These are phyloP conservation scores for Phytophthora ohioensis DNA, from an alignment of 352 stramenopile genomes.

Conservation along the genomic window DNA sequence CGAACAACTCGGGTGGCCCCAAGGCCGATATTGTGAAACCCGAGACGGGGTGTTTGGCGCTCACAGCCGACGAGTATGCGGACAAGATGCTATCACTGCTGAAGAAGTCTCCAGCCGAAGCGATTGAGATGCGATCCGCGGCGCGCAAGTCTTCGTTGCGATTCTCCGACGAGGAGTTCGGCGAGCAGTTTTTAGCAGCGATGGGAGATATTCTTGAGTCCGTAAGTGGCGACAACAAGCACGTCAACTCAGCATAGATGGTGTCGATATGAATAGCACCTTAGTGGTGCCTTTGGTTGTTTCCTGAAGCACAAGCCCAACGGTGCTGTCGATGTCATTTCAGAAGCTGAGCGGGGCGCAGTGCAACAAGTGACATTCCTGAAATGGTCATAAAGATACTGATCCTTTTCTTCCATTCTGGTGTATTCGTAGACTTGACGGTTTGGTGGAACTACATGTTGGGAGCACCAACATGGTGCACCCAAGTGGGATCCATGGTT, in stretches of 20 bases:
- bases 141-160: constrained; percentile 59
- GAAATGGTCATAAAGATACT: too few relatives aligned
- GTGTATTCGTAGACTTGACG: constrained; percentile 10
- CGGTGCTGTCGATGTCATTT: constrained; percentile 14
- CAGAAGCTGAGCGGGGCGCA: constrained; percentile 9
- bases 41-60: constrained; percentile 83
- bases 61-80: constrained; percentile 91
- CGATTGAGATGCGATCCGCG: constrained; percentile 48
- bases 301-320: constrained; percentile 1
- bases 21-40: constrained; percentile 93
- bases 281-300: constrained; percentile 1
- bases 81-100: constrained; percentile 77
- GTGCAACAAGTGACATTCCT: background rate
- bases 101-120: constrained; percentile 37
- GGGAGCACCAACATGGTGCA: background rate
- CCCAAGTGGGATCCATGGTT: background rate
- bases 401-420: background rate
- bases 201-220: constrained; percentile 42
- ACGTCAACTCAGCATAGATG: constrained; percentile 31
- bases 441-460: background rate
- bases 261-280: constrained; percentile 26
- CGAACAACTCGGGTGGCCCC: constrained; percentile 98
- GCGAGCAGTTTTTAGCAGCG: constrained; percentile 66
- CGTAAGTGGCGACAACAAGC: constrained; percentile 12
- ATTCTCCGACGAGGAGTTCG: constrained; percentile 83